Percentiles rank a stretch among this genome's conserved stretches.
phyloP scores from a whole-genome alignment of 108 stramenopile species.

The Skeletonema menzelii region DNA sequence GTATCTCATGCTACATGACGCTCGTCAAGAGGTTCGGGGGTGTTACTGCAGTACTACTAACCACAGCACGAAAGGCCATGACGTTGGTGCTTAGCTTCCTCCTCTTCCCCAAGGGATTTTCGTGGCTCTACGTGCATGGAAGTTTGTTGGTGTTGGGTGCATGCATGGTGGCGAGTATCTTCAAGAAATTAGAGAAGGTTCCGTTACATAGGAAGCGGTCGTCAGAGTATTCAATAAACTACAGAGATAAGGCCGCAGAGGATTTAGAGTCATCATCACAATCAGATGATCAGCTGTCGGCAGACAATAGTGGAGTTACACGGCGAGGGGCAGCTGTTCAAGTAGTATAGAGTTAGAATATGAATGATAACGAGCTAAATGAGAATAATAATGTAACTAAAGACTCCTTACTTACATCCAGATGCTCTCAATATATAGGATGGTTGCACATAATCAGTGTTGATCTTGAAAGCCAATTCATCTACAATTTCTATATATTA shows the following conservation, averaged over 20 bases:
- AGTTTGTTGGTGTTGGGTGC: slow-evolving; percentile 67
- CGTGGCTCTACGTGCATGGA: slow-evolving; percentile 63
- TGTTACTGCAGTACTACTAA: slow-evolving; percentile 35
- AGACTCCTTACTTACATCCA: neutral
- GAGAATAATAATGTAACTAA: neutral
- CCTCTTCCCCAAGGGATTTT: slow-evolving; percentile 55
- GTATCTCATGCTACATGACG: slow-evolving; percentile 59
- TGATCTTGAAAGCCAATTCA: too few species aligned
- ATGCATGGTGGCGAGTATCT: slow-evolving; percentile 50
- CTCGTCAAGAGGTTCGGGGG: slow-evolving; percentile 71
- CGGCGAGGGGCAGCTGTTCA: neutral
- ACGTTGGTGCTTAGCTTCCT: slow-evolving; percentile 39
- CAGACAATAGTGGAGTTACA: neutral
- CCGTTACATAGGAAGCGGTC: neutral
- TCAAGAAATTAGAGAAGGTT: slow-evolving; percentile 52
- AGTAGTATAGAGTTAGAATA: neutral
- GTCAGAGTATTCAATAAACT: neutral
- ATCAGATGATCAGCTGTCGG: neutral
- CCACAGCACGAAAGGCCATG: slow-evolving; percentile 45
- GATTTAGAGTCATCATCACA: neutral
- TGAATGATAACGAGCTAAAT: neutral
- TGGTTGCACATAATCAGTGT: too few species aligned
- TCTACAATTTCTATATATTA: too few species aligned
- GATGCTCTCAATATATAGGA: neutral
- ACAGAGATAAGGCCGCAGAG: neutral